Evolutionary conservation across 2,329 filamentous ascomycete species (phyloP).

Genomic region (Ilyonectria mors-panacis): DNA sequence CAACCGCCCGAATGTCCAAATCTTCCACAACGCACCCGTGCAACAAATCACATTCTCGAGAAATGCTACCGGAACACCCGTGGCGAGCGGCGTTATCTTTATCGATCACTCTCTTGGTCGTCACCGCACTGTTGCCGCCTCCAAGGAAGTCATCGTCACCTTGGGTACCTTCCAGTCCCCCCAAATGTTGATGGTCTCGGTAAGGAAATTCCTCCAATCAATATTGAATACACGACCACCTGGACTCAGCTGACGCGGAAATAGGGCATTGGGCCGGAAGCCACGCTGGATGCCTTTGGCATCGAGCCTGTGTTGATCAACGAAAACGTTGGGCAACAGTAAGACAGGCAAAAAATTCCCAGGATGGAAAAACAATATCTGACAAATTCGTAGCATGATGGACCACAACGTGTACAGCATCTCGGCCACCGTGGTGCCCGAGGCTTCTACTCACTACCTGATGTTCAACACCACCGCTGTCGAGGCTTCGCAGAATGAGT

Average conservation of each 20-base stretch:
- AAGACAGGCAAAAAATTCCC: slow-evolving; percentile 13
- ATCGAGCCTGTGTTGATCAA: slow-evolving; percentile 44
- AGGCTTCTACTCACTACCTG: slow-evolving; percentile 40
- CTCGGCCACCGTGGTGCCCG: slow-evolving; percentile 42
- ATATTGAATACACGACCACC: not conserved
- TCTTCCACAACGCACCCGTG: slow-evolving; percentile 45
- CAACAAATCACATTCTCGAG: slow-evolving; percentile 4
- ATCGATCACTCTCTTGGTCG: slow-evolving; percentile 43
- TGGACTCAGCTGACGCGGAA: slow-evolving; percentile 6
- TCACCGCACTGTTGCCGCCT: slow-evolving; percentile 31
- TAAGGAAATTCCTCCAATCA: not conserved
- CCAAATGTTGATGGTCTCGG: slow-evolving; percentile 25
- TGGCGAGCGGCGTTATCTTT: slow-evolving; percentile 43
- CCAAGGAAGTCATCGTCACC: slow-evolving; percentile 24
- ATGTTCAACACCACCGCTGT: slow-evolving; percentile 36
- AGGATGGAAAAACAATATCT: not conserved
- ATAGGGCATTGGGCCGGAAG: slow-evolving; percentile 39
- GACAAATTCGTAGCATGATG: slow-evolving; percentile 36
- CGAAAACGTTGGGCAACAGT: slow-evolving; percentile 46
- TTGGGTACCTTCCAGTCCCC: slow-evolving; percentile 26
- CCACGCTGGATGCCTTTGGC: slow-evolving; percentile 38
- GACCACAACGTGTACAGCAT: slow-evolving; percentile 50
- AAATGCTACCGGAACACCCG: slow-evolving; percentile 32
- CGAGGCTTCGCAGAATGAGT: slow-evolving; percentile 34
- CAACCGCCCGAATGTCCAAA: slow-evolving; percentile 42